Evolutionary conservation across 192 early-diverging fungal genomes (phyloP), one percentile per base, ranked within the genome.

Genomic region (Dimargaris verticillata): DNA sequence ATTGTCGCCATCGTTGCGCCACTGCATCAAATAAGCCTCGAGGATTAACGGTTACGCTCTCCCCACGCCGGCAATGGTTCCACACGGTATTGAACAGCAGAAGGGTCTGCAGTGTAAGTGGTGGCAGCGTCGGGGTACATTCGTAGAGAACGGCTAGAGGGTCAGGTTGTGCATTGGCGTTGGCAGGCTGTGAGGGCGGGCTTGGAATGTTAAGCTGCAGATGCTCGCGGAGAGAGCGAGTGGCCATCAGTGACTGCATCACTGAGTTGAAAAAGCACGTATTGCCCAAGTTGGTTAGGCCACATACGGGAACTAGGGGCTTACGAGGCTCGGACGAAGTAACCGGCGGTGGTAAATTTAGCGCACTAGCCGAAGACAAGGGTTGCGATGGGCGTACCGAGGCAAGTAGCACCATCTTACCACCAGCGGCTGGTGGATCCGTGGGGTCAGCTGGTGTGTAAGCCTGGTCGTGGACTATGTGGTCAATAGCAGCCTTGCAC

Each of bases 191-290:
- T 38, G 33, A 2, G 3, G 33, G 7, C 33, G 33, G 7, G 33
- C 7, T 38, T 38, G 7, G 33, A 2, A 5, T 38, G 7, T 38
- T 38, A 2, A 38, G 33, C 7, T 38, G 33, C 2, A 61, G 28
- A 20, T 55, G 14, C 26, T 18, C 10, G n/a, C 24, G 53, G 15
- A 55, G 54, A 6, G 53, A 33, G 17, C 28, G 20, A 29, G 60
- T 65, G 20, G 44, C 33, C 28, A 66, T 13, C 20, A 52, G 22
- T 0, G 20, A 46, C 75, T 87, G 85, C 62, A 84, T 71, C 18
- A 83, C 78, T 15, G 82, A 80, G 60, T 88, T 89, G 69, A 89
- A 89, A 55, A 89, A 88, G 62, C 87, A 88, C 0, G 87, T 88
- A 53, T 89, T 88, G 18, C 87, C 85, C 50, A 89, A 72, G 59